Conservation (phyloP, 2,329 filamentous ascomycete genomes). For the Lasiodiplodia citricola region DNA sequence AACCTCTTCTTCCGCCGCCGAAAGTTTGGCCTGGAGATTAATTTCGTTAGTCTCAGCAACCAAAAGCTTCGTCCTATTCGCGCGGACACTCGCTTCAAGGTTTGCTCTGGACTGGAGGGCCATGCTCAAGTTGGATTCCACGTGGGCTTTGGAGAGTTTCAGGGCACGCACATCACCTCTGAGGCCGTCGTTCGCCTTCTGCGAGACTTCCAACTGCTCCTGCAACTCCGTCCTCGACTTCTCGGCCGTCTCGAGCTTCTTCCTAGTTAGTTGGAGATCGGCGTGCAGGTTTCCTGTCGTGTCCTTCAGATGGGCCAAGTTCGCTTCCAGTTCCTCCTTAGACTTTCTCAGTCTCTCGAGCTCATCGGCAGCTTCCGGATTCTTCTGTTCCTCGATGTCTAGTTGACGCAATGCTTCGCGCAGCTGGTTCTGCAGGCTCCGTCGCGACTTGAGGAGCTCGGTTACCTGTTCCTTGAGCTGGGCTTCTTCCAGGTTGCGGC, state of each 20-base stretch:
- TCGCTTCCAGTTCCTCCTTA: constrained; percentile 34
- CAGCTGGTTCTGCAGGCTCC: constrained; percentile 25
- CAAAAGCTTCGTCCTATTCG: constrained; percentile 34
- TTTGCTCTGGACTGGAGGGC: constrained; percentile 31
- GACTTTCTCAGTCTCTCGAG: constrained; percentile 32
- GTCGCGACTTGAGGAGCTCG: constrained; percentile 19
- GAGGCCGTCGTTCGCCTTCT: constrained; percentile 32
- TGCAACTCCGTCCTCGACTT: constrained; percentile 32
- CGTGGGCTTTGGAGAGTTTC: constrained; percentile 29
- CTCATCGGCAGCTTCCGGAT: constrained; percentile 29
- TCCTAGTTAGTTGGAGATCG: constrained; percentile 32
- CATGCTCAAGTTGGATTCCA: constrained; percentile 31
- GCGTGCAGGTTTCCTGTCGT: constrained; percentile 32
- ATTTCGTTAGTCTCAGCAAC: constrained; percentile 34
- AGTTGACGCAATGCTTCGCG: constrained; percentile 21
- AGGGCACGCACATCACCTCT: constrained; percentile 31
- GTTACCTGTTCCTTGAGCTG: constrained; percentile 30
- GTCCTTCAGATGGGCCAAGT: constrained; percentile 33
- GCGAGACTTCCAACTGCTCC: constrained; percentile 33
- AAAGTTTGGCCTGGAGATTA: constrained; percentile 31
- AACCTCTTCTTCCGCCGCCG: constrained; percentile 39
- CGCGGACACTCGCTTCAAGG: constrained; percentile 33
- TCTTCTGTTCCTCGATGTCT: constrained; percentile 22
- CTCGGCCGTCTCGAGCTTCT: constrained; percentile 35
- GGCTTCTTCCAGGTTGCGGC: constrained; percentile 32